Conservation (phyloP, 2,329 filamentous ascomycete species). For the Xylaria hypoxylon region DNA sequence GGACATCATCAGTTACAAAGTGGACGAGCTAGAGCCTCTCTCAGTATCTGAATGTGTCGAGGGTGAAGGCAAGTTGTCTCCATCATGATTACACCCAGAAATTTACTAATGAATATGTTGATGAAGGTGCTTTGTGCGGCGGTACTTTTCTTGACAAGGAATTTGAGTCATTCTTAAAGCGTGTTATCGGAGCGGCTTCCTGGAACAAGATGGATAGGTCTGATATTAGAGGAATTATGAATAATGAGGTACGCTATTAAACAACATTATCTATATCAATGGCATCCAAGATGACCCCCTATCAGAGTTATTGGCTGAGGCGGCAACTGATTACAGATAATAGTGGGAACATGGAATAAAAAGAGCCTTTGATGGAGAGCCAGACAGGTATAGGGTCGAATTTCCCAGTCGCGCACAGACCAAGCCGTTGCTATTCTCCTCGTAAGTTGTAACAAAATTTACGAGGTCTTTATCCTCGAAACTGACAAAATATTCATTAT, state of each 20-base stretch:
- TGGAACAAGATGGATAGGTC: constrained; percentile 23
- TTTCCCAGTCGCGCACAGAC: constrained; percentile 18
- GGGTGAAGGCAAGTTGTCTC: constrained; percentile 31
- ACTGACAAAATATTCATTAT: neutral
- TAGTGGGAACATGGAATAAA: constrained; percentile 40
- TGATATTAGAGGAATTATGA: constrained; percentile 34
- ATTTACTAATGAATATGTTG: neutral
- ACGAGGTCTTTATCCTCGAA: neutral
- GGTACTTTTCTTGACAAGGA: constrained; percentile 32
- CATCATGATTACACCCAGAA: too few species aligned
- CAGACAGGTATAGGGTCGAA: constrained; percentile 20
- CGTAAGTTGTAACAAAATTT: constrained; percentile 12
- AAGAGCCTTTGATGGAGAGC: constrained; percentile 18
- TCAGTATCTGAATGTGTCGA: constrained; percentile 32
- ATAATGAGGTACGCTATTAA: constrained; percentile 25
- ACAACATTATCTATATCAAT: neutral
- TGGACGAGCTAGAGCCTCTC: constrained; percentile 28
- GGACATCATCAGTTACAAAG: constrained; percentile 39
- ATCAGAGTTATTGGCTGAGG: neutral
- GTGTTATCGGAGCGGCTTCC: neutral
- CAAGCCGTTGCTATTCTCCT: constrained; percentile 5
- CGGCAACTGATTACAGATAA: neutral
- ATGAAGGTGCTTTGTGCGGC: constrained; percentile 32
- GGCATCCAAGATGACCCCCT: too few species aligned
- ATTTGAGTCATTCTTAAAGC: constrained; percentile 30